phyloP scores from a whole-genome alignment of 106 monocot species.

The Iris macrosiphon region DNA sequence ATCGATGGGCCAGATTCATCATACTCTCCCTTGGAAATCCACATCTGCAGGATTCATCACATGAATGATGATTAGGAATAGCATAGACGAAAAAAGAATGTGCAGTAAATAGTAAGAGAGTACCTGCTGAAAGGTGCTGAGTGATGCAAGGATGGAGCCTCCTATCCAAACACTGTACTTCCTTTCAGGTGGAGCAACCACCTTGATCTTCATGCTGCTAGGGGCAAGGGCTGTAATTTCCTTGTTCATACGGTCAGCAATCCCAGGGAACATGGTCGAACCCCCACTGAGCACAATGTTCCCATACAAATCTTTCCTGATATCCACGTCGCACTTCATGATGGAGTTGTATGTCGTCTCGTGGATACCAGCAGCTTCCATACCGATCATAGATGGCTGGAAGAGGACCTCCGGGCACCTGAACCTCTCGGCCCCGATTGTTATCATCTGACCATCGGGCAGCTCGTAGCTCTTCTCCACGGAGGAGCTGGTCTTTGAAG shows the following conservation, averaged over 20 bases:
- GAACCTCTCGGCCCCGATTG: conserved; percentile 15
- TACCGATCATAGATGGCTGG: conserved; percentile 16
- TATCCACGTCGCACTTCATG: conserved; percentile 17
- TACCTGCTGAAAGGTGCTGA: conserved; percentile 13
- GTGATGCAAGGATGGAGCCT: conserved; percentile 15
- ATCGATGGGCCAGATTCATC: no score
- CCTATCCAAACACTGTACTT: conserved; percentile 20
- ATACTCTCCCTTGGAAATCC: conserved; percentile 20
- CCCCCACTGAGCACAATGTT: conserved; percentile 21
- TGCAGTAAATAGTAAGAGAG: not conserved
- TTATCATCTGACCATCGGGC: conserved; percentile 15
- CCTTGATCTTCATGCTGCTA: conserved; percentile 20
- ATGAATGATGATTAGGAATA: no score
- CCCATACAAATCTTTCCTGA: conserved; percentile 18
- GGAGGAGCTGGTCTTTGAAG: conserved; percentile 2
- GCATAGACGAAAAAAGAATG: not conserved
- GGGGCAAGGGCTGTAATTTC: conserved; percentile 14
- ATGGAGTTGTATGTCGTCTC: conserved; percentile 19
- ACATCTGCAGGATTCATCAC: conserved; percentile 15
- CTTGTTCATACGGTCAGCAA: conserved; percentile 22
- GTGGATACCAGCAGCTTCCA: conserved; percentile 22
- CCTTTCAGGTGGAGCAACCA: conserved; percentile 12
- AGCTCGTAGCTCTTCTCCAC: conserved; percentile 20
- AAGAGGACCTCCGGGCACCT: conserved; percentile 17
- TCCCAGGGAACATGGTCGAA: conserved; percentile 16